Conservation (phyloP, 495 filamentous ascomycete genomes). For the Trichocladium antarcticum region DNA sequence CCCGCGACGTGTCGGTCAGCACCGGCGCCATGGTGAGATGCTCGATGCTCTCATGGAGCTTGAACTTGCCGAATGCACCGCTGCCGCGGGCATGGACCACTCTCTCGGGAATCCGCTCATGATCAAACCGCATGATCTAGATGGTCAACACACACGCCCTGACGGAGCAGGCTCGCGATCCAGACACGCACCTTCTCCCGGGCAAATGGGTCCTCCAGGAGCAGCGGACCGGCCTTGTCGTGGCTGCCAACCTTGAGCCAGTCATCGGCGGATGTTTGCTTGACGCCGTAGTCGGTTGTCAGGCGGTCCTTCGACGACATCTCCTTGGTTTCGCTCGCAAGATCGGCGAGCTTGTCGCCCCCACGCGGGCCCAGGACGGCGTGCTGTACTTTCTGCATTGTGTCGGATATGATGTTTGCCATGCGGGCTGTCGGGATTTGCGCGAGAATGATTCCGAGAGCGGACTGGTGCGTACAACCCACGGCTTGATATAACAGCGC, state of each 20-base stretch:
- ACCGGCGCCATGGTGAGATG: conserved; percentile 63
- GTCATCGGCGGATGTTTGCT: conserved; percentile 61
- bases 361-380: conserved; percentile 21
- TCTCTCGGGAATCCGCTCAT: conserved; percentile 79
- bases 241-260: conserved; percentile 59
- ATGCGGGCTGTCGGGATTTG: too few relatives aligned
- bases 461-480: too few relatives aligned
- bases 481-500: too few relatives aligned
- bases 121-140: conserved; percentile 71
- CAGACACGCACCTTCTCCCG: conserved; percentile 55
- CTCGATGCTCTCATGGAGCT: conserved; percentile 53
- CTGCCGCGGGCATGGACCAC: conserved; percentile 81
- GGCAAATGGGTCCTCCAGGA: conserved; percentile 75
- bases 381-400: conserved; percentile 22
- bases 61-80: conserved; percentile 79
- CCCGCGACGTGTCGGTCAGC: conserved; percentile 67
- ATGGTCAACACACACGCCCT: background rate
- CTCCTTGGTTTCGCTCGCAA: conserved; percentile 29
- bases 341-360: conserved; percentile 33
- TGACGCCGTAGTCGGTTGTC: conserved; percentile 71
- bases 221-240: conserved; percentile 52
- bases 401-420: conserved; percentile 13
- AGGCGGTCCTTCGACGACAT: conserved; percentile 30
- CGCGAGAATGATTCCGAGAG: too few relatives aligned
- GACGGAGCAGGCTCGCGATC: too few relatives aligned